These are phyloP conservation scores for Plasmodium fragile DNA, from an alignment of 169 alveolate genomes.

Conservation along the genomic window DNA sequence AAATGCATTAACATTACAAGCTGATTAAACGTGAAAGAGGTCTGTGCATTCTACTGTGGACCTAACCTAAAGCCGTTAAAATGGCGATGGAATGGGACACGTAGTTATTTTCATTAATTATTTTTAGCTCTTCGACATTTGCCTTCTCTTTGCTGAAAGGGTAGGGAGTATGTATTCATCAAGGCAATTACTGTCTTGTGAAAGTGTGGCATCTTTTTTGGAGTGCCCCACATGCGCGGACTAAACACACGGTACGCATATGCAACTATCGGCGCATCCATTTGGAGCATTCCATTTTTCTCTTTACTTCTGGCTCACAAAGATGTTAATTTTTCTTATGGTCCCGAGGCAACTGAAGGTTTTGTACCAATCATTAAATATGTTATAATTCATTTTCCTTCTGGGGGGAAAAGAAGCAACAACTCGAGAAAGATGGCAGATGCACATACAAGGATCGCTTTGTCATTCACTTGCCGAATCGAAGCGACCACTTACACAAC, in stretches of 20 bases:
- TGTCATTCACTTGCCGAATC: not conserved
- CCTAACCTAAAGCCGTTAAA: constrained; percentile 45
- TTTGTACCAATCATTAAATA: constrained; percentile 14
- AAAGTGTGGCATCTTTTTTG: not conserved
- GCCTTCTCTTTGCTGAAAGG: constrained; percentile 46
- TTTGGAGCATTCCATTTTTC: not conserved
- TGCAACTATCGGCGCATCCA: not conserved
- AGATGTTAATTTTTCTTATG: constrained; percentile 36
- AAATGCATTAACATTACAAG: not conserved
- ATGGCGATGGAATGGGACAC: constrained; percentile 43
- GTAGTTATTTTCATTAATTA: constrained; percentile 37
- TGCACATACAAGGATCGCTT: not conserved
- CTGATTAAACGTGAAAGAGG: not conserved
- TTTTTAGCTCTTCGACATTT: constrained; percentile 40
- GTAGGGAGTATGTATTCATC: not conserved
- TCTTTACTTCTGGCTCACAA: constrained; percentile 41
- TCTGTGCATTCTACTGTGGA: not conserved
- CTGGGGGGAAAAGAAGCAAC: not conserved
- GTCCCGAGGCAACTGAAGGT: constrained; percentile 26
- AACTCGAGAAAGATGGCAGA: not conserved
- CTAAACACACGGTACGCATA: not conserved
- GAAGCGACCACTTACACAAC: not conserved
- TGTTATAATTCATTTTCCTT: constrained; percentile 8
- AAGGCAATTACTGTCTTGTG: not conserved
- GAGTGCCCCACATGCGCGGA: not conserved